These are phyloP conservation scores for Telopea speciosissima DNA, from an alignment of 177 flowering plant genomes.

Conservation along the genomic window DNA sequence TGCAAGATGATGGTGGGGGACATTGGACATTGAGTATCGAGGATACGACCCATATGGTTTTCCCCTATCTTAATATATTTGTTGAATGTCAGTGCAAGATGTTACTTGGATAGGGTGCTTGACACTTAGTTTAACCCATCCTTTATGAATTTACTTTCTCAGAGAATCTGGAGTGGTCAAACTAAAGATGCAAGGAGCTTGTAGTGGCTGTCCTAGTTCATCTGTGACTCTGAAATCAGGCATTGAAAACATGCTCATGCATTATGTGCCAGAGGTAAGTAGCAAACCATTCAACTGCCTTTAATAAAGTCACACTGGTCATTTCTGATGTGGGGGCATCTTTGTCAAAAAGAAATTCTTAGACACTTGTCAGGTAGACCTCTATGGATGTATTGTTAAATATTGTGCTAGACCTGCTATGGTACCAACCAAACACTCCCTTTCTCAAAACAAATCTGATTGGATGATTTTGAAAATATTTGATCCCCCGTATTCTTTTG, in stretches of 20 bases:
- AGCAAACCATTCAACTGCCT: not conserved
- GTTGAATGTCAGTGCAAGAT: slow-evolving; percentile 1
- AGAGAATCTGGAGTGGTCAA: slow-evolving; percentile 86
- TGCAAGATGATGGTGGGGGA: slow-evolving; percentile 99
- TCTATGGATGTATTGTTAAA: too few species aligned
- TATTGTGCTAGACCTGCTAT: too few species aligned
- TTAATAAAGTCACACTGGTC: not conserved
- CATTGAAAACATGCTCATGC: slow-evolving; percentile 96
- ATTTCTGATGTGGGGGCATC: not conserved
- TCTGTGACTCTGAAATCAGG: slow-evolving; percentile 95
- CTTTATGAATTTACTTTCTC: slow-evolving; percentile 10
- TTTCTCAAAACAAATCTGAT: not conserved
- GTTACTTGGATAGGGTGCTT: not conserved
- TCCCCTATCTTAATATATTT: not conserved
- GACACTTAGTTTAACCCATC: not conserved
- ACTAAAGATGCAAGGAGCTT: slow-evolving; percentile 92
- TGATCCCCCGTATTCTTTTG: not conserved
- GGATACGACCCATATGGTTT: slow-evolving; percentile 72
- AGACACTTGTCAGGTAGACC: not conserved
- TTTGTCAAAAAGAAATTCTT: not conserved
- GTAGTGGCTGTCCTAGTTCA: slow-evolving; percentile 97
- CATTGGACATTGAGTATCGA: slow-evolving; percentile 80
- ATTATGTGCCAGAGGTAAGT: slow-evolving; percentile 92
- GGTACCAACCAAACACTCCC: too few species aligned
- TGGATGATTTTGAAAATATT: not conserved